Evolutionary conservation across 2,329 filamentous ascomycete species (phyloP).

Genomic region (Fusarium haematococcum): DNA sequence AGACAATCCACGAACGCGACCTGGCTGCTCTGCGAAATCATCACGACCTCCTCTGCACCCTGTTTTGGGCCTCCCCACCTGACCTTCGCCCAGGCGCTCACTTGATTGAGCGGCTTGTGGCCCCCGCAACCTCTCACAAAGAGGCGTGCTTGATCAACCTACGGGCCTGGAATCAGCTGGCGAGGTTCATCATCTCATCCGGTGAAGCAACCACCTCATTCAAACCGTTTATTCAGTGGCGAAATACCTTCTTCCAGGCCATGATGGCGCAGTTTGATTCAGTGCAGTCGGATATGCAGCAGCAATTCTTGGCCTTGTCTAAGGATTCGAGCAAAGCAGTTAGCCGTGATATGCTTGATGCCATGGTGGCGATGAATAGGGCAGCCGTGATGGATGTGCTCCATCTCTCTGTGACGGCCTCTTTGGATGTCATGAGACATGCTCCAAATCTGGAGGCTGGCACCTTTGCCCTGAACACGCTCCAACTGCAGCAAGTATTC

Average conservation of each 20-base stretch:
- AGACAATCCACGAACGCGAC: slow-evolving; percentile 69
- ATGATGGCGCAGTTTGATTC: slow-evolving; percentile 69
- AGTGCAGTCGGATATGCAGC: slow-evolving; percentile 66
- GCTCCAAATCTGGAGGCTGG: slow-evolving; percentile 59
- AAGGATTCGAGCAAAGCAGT: slow-evolving; percentile 58
- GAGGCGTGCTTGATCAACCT: slow-evolving; percentile 74
- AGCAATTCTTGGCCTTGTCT: slow-evolving; percentile 64
- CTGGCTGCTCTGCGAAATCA: slow-evolving; percentile 75
- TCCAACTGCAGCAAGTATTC: slow-evolving; percentile 65
- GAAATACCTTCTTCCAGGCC: slow-evolving; percentile 67
- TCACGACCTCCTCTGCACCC: slow-evolving; percentile 74
- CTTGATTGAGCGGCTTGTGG: slow-evolving; percentile 70
- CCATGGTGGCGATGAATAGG: slow-evolving; percentile 65
- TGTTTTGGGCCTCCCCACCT: slow-evolving; percentile 73
- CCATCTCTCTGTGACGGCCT: slow-evolving; percentile 60
- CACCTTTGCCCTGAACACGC: slow-evolving; percentile 62
- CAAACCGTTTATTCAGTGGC: slow-evolving; percentile 60
- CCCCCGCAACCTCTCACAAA: slow-evolving; percentile 71
- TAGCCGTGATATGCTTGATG: slow-evolving; percentile 58
- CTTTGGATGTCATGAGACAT: slow-evolving; percentile 63
- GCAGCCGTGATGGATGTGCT: slow-evolving; percentile 66
- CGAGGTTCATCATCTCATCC: slow-evolving; percentile 66
- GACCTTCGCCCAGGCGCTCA: slow-evolving; percentile 65
- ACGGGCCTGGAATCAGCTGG: slow-evolving; percentile 71
- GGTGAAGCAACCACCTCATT: slow-evolving; percentile 62